phyloP scores from a whole-genome alignment of 345 rosid species.

The Pistacia integerrima region DNA sequence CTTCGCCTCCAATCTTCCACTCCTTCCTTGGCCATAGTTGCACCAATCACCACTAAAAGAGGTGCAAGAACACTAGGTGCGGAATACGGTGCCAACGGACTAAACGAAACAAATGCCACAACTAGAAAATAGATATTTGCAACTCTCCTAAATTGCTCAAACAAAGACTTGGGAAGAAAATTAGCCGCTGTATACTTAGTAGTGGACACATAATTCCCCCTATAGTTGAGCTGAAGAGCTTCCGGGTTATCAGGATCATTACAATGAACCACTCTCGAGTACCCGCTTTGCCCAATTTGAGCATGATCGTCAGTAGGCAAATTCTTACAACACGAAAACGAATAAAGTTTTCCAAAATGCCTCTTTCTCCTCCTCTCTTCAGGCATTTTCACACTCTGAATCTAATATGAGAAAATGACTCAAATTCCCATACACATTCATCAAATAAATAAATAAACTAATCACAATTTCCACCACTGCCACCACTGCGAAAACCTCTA shows the following conservation, averaged over 20 bases:
- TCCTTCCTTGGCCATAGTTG: constrained; percentile 83
- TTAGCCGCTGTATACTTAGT: constrained; percentile 74
- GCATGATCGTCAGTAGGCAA: constrained; percentile 45
- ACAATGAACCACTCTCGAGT: constrained; percentile 85
- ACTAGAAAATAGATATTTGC: constrained; percentile 87
- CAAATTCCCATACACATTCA: constrained; percentile 20
- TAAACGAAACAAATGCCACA: constrained; percentile 86
- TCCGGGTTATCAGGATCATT: constrained; percentile 77
- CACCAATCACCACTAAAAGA: constrained; percentile 77
- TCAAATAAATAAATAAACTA: not conserved
- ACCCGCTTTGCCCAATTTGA: constrained; percentile 68
- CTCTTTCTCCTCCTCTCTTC: constrained; percentile 40
- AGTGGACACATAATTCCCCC: constrained; percentile 82
- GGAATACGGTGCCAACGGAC: constrained; percentile 81
- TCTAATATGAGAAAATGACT: constrained; percentile 8
- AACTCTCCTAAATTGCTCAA: constrained; percentile 97
- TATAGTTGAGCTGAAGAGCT: constrained; percentile 56
- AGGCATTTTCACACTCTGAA: constrained; percentile 34
- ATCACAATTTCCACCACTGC: not conserved
- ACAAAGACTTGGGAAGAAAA: constrained; percentile 92
- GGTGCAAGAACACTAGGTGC: constrained; percentile 78
- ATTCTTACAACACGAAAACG: constrained; percentile 60
- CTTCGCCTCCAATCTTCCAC: constrained; percentile 85
- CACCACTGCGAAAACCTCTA: not conserved
- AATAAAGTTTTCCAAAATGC: constrained; percentile 55